Evolutionary conservation across 2,329 filamentous ascomycete species (phyloP).

Genomic region (Fusarium mundagurra): DNA sequence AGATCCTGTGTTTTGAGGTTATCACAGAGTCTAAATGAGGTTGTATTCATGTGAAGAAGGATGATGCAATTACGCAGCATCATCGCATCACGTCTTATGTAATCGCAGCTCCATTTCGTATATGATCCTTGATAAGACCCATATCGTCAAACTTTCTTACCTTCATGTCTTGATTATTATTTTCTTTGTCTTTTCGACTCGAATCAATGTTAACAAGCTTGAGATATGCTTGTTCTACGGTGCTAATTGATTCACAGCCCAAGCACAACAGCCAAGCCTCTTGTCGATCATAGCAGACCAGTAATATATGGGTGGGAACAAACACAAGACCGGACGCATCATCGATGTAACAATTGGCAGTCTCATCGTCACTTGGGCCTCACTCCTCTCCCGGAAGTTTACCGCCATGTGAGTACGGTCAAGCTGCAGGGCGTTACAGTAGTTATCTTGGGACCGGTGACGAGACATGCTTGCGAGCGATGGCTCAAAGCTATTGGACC

Average conservation of each 20-base stretch:
- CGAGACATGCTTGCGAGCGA: background rate
- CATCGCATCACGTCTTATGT: slow-evolving; percentile 28
- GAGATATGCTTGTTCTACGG: background rate
- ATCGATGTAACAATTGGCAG: background rate
- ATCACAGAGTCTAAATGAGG: background rate
- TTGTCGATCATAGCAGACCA: slow-evolving; percentile 2
- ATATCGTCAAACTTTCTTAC: background rate
- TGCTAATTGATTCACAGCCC: background rate
- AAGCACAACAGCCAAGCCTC: background rate
- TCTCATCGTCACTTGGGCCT: slow-evolving; percentile 10
- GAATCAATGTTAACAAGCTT: background rate
- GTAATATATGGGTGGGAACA: background rate
- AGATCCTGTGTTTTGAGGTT: background rate
- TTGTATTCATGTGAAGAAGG: slow-evolving; percentile 20
- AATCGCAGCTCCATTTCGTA: slow-evolving; percentile 4
- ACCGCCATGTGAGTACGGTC: slow-evolving; percentile 1
- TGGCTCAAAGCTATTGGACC: background rate
- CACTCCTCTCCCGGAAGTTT: slow-evolving; percentile 17
- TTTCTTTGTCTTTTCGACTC: background rate
- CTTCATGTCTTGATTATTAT: background rate
- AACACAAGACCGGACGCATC: background rate
- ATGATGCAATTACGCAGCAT: slow-evolving; percentile 16
- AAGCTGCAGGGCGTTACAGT: background rate
- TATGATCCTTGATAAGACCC: background rate
- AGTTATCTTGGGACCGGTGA: background rate